Conservation (phyloP, 805 yeast genomes). For the Torulaspora delbrueckii region DNA sequence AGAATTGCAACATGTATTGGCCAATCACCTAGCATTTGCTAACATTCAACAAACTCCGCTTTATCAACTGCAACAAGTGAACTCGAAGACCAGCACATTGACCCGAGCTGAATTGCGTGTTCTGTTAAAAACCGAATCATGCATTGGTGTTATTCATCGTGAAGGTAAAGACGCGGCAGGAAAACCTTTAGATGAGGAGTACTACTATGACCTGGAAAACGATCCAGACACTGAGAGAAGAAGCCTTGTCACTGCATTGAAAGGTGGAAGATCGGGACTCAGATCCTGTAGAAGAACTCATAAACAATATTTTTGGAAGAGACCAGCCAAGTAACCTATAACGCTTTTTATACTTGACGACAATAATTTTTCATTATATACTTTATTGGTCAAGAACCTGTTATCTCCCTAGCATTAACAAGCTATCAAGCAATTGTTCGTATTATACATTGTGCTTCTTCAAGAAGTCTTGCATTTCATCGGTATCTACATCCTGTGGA, state of each 20-base stretch:
- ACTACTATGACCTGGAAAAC: slow-evolving; percentile 80
- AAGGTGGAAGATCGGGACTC: slow-evolving; percentile 72
- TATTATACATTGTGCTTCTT: slow-evolving; percentile 41
- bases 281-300: slow-evolving; percentile 91
- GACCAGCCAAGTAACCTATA: slow-evolving; percentile 34
- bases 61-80: slow-evolving; percentile 59
- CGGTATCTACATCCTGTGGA: slow-evolving; percentile 61
- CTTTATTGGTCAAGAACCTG: neutral
- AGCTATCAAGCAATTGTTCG: neutral
- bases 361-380: neutral
- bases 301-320: slow-evolving; percentile 61
- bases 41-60: slow-evolving; percentile 84
- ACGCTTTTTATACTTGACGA: neutral
- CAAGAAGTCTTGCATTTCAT: slow-evolving; percentile 45
- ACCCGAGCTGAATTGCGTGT: slow-evolving; percentile 43
- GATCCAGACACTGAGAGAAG: slow-evolving; percentile 72
- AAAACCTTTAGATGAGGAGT: slow-evolving; percentile 87
- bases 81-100: slow-evolving; percentile 47
- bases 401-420: neutral
- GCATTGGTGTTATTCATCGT: slow-evolving; percentile 86
- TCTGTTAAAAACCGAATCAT: slow-evolving; percentile 40
- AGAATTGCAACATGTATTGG: slow-evolving; percentile 59
- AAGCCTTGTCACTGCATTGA: slow-evolving; percentile 62
- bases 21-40: slow-evolving; percentile 87
- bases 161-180: slow-evolving; percentile 97